Conservation (phyloP, 441 rosid species). For the Gossypium lobatum region DNA sequence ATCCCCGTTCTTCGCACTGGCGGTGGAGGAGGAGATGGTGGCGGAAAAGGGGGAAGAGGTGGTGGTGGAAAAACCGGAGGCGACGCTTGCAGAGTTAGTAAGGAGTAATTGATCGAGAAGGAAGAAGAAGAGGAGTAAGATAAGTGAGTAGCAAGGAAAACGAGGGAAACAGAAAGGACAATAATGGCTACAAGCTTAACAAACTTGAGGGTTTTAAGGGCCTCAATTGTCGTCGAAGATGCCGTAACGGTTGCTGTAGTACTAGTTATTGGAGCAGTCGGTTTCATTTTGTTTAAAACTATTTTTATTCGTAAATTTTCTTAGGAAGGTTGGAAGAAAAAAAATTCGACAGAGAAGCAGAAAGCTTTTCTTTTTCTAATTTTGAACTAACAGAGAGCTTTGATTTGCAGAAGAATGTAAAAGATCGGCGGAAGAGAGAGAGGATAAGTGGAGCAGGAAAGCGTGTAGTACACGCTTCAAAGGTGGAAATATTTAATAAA, state of each 20-base stretch:
- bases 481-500: background rate
- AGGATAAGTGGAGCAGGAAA: background rate
- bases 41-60: conserved; percentile 9
- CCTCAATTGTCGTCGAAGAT: conserved; percentile 17
- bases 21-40: conserved; percentile 22
- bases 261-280: conserved; percentile 8
- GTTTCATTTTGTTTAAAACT: background rate
- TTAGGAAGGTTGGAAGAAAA: background rate
- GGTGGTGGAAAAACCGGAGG: conserved; percentile 13
- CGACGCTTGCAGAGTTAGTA: background rate
- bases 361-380: too few species aligned
- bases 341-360: background rate
- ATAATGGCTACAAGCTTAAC: conserved; percentile 37
- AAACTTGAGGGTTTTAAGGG: conserved; percentile 27
- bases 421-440: background rate
- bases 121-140: conserved; percentile 25
- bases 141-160: conserved; percentile 24
- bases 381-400: background rate
- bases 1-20: conserved; percentile 38
- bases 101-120: conserved; percentile 2
- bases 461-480: background rate
- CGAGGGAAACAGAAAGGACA: conserved; percentile 26
- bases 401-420: background rate
- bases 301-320: background rate
- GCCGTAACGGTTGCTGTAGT: background rate